phyloP scores from a whole-genome alignment of 2,329 filamentous ascomycete species.

The Colletotrichum kahawae region DNA sequence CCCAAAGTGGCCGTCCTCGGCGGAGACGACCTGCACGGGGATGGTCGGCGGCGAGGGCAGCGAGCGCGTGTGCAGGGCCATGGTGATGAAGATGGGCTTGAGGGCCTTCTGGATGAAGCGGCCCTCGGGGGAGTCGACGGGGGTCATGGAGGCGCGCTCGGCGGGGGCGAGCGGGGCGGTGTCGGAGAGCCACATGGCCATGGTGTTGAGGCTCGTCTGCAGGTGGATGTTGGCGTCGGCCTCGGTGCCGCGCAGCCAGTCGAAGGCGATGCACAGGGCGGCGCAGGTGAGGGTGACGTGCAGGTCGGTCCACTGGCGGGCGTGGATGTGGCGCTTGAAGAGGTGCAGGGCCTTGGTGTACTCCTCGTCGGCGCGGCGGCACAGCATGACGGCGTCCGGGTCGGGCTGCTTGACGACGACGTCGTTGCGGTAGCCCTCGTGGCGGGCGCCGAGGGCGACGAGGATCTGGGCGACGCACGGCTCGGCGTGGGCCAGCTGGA shows the following conservation, averaged over 20 bases:
- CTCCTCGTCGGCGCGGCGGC: background rate
- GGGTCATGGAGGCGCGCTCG: background rate
- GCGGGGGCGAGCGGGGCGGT: background rate
- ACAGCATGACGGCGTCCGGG: background rate
- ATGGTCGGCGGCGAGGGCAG: background rate
- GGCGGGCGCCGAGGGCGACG: constrained; percentile 13
- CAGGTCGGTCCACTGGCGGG: background rate
- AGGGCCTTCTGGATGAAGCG: background rate
- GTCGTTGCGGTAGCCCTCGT: background rate
- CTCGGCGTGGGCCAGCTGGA: background rate
- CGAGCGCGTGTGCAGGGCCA: background rate
- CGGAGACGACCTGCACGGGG: background rate
- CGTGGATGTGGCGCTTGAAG: background rate
- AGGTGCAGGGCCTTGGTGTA: background rate
- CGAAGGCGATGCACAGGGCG: constrained; percentile 10
- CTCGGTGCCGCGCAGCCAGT: constrained; percentile 1
- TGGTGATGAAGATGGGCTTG: background rate
- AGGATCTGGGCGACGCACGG: constrained; percentile 5
- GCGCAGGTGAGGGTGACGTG: constrained; percentile 12
- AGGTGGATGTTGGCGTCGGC: background rate
- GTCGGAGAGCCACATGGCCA: constrained; percentile 17
- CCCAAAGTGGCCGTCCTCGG: background rate
- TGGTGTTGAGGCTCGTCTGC: background rate
- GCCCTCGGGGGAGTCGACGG: background rate
- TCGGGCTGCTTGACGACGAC: background rate